Percentiles rank a stretch among this genome's conserved stretches.
phyloP scores from a whole-genome alignment of 1,139 yeast species.

The Protomyces macrosporus region DNA sequence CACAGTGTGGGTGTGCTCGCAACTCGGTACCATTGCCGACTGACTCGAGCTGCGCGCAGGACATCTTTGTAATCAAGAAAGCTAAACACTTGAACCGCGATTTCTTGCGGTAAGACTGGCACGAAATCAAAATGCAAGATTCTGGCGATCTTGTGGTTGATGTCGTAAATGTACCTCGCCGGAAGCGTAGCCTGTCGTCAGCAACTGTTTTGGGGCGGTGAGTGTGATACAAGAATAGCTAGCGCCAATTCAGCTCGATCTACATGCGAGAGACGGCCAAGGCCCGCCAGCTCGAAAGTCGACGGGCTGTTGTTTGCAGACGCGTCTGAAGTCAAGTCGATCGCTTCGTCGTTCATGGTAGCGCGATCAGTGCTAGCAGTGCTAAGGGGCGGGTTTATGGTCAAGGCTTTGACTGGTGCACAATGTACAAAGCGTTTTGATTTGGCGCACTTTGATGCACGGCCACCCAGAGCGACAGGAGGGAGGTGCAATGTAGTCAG shows the following conservation, averaged over 20 bases:
- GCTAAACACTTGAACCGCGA: constrained; percentile 22
- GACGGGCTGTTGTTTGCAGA: not conserved
- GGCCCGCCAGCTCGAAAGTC: not conserved
- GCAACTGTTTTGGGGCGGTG: not conserved
- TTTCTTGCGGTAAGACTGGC: constrained; percentile 27
- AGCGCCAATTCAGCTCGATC: constrained; percentile 23
- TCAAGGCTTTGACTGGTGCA: too few species aligned
- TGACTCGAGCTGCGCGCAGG: constrained; percentile 17
- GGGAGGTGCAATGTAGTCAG: too few species aligned
- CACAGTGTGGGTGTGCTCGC: constrained; percentile 27
- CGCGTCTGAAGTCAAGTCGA: constrained; percentile 19
- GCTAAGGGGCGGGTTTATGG: too few species aligned
- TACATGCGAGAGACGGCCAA: constrained; percentile 1
- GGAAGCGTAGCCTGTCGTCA: constrained; percentile 4
- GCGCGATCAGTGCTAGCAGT: too few species aligned
- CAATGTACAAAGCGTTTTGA: too few species aligned
- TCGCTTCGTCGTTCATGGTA: constrained; percentile 17
- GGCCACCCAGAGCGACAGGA: too few species aligned
- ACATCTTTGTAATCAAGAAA: constrained; percentile 25
- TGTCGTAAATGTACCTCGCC: constrained; percentile 12
- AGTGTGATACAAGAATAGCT: not conserved
- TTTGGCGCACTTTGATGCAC: too few species aligned
- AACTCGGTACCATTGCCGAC: constrained; percentile 25
- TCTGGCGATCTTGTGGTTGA: constrained; percentile 10
- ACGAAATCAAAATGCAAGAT: constrained; percentile 18